Percentiles rank a stretch among this genome's conserved stretches.
These are phyloP conservation scores for Bertia moriformis DNA, from an alignment of 2,329 filamentous ascomycete genomes.

Conservation along the genomic window DNA sequence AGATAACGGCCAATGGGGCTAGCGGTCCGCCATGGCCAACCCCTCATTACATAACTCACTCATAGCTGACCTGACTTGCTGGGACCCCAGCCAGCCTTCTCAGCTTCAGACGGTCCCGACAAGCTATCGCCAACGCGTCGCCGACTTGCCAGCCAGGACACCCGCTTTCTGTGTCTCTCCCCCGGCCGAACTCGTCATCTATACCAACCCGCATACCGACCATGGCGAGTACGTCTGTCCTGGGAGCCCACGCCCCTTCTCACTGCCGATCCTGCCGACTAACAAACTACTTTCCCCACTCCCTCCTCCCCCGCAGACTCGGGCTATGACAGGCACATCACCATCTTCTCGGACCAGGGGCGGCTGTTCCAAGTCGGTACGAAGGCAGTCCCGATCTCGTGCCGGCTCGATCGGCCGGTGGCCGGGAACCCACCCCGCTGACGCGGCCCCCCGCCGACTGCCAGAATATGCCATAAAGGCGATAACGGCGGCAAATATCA, in stretches of 20 bases:
- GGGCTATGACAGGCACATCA: constrained; percentile 97
- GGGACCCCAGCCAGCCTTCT: too few species aligned
- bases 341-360: constrained; percentile 98
- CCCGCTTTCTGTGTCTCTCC: too few species aligned
- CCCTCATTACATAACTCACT: too few species aligned
- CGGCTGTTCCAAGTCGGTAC: constrained; percentile 98
- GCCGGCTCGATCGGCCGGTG: constrained; percentile 4
- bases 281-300: constrained; percentile 2
- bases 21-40: too few species aligned
- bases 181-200: neutral
- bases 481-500: constrained; percentile 98
- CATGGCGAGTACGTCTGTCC: neutral
- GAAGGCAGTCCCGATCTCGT: constrained; percentile 19
- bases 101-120: too few species aligned
- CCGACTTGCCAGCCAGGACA: too few species aligned
- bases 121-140: too few species aligned
- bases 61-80: too few species aligned
- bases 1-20: too few species aligned
- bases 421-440: constrained; percentile 12
- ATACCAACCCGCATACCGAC: neutral
- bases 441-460: too few species aligned
- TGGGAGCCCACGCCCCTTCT: too few species aligned
- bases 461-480: constrained; percentile 99
- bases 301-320: constrained; percentile 46
- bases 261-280: too few species aligned